Evolutionary conservation across 768 basidiomycete species (phyloP), one percentile per base, ranked within the genome.

Genomic region (Favolaschia claudopus): DNA sequence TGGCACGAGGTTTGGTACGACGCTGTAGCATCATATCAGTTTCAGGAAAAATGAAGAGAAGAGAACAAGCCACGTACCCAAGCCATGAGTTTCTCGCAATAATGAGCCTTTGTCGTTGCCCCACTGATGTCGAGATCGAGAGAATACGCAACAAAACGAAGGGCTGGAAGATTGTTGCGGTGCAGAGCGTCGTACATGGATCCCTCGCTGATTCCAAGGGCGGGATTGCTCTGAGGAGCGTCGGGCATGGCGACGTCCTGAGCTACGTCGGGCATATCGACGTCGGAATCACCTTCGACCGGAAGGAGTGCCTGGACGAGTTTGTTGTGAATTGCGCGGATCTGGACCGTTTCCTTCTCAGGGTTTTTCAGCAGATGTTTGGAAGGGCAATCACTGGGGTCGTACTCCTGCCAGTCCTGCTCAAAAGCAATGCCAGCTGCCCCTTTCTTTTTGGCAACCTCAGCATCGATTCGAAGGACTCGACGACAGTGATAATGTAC

Each of bases 401-500:
- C 42, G 36, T 61, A 61, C 4, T 50, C 47, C 19, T 50, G 20
- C 60, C 60, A 61, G 22, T 57, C 56, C n/a, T 59, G 39, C n/a
- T 58, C 50, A 50, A 61, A 48, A 7, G 47, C 46, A 19, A 54
- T 55, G 49, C 55, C 52, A 17, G 7, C 31, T 19, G 38, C 42
- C 37, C 37, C 59, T 37, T 48, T 60, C 54, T 54, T 56, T 45
- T 56, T 62, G 40, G 60, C 49, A 24, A 51, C 28, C 44, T 58
- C 45, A n/a, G 51, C 38, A 33, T 63, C 59, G 10, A 68, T 66
- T 24, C 62, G 55, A 37, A 63, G 65, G 27, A 68, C 62, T 36
- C 58, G 25, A 28, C 49, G 53, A 40, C 51, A 65, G 47, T 68
- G 69, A 24, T 60, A 48, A 24, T 65, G 42, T 19, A 67, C 37